Conservation (phyloP, 306 rosid genomes). For the Pterocarpus macrocarpus region DNA sequence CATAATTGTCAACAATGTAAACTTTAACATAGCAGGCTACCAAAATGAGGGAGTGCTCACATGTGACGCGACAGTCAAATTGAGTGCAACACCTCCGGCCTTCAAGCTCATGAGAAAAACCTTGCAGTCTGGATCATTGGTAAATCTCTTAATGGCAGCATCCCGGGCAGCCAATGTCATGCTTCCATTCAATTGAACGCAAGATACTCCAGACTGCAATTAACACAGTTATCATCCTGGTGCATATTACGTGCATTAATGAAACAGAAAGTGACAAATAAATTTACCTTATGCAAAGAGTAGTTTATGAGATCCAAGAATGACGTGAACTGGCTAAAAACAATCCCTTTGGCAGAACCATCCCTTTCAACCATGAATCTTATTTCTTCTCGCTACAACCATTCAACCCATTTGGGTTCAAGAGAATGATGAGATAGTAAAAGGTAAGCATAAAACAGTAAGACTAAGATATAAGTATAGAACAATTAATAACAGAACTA, state of each 20-base stretch:
- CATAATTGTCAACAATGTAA: constrained; percentile 2
- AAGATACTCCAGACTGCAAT: constrained; percentile 82
- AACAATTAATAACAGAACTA: background rate
- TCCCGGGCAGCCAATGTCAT: constrained; percentile 85
- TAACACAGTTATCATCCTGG: constrained; percentile 40
- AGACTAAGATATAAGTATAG: background rate
- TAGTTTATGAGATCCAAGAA: constrained; percentile 93
- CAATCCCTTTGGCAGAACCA: constrained; percentile 96
- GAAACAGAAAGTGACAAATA: constrained; percentile 11
- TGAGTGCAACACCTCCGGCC: constrained; percentile 97
- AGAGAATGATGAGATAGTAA: background rate
- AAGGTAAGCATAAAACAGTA: constrained; percentile 10
- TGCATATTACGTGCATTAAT: constrained; percentile 11
- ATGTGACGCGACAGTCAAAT: constrained; percentile 91
- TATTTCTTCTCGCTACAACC: constrained; percentile 89
- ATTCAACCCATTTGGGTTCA: constrained; percentile 40
- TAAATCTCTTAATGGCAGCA: constrained; percentile 76
- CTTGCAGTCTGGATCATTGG: constrained; percentile 84
- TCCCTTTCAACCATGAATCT: constrained; percentile 92
- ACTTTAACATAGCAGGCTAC: constrained; percentile 27
- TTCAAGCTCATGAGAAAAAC: constrained; percentile 98
- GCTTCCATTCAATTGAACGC: constrained; percentile 87
- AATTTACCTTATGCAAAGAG: constrained; percentile 75
- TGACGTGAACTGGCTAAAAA: constrained; percentile 94
- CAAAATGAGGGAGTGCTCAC: constrained; percentile 56